Evolutionary conservation across 2,329 filamentous ascomycete genomes (phyloP), one percentile per base, ranked within the genome.

Genomic region (Ascochyta koolunga): DNA sequence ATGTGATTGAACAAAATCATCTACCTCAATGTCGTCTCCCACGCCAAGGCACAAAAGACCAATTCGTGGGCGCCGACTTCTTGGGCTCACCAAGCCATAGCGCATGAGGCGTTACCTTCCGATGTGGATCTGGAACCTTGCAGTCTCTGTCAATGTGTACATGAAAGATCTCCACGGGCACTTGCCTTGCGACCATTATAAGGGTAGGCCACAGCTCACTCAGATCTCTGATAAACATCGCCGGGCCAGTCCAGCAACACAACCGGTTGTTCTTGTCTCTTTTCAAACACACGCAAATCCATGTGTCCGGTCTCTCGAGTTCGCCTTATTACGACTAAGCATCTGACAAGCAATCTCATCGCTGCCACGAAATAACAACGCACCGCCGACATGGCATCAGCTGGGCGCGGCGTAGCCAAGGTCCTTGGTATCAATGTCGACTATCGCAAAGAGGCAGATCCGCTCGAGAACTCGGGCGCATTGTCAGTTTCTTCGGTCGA

Each of bases 351-450:
- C 60, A 61, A 41, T 10, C 31, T 56, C 64, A 11, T 50, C 52
- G 31, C 41, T 93, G 74, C 16, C 37, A 47, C 29, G 19, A 33
- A 27, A 38, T 31, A 50, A 16, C 16, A 19, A 24, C 40, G 9
- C 21, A 48, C 42, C 24, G 46, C 47, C 64, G 56, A 59, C 60
- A 60, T 67, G 58, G 56, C 83, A 82, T 64, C 86, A 87, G 75
- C 64, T 89, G 64, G 89, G 90, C 88, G 88, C 68, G 79, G 80
- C 63, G 75, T 96, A 73, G 93, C 92, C 71, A 95, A 91, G 75
- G 82, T 80, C 56, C 82, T 97, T 43, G 89, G 90, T 59, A 96
- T 98, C 82, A 89, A 95, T 71, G 78, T 96, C 27, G 80, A 90
- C 58, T 84, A 88, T 57, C 81, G 84, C 42, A 83, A 92, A 56